Conservation (phyloP, 768 basidiomycete species). For the Phlegmacium glaucopus region DNA sequence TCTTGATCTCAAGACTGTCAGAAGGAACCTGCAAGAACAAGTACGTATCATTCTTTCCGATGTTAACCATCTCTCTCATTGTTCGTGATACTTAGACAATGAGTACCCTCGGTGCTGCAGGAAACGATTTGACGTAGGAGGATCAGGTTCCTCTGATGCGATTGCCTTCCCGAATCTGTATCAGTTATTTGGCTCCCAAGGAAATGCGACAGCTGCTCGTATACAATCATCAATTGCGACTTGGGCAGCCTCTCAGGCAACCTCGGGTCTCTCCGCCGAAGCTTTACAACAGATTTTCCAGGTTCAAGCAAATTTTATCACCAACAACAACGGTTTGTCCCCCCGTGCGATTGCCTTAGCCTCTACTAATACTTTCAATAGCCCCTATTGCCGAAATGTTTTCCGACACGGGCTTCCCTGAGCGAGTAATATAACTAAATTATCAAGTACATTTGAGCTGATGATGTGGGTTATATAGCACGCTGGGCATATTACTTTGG, state of each 20-base stretch:
- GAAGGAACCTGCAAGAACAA: slow-evolving; percentile 58
- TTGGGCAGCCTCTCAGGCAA: slow-evolving; percentile 44
- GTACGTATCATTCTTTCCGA: slow-evolving; percentile 13
- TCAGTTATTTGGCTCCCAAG: slow-evolving; percentile 38
- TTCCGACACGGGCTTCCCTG: slow-evolving; percentile 42
- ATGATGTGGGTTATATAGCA: slow-evolving; percentile 21
- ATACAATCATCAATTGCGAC: slow-evolving; percentile 34
- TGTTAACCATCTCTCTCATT: not conserved
- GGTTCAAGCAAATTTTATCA: slow-evolving; percentile 46
- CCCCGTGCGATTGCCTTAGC: not conserved
- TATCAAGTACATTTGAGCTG: not conserved
- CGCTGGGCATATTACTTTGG: slow-evolving; percentile 49
- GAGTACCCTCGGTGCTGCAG: slow-evolving; percentile 36
- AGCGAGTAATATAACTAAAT: slow-evolving; percentile 27
- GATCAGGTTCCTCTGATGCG: slow-evolving; percentile 42
- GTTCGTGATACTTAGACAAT: slow-evolving; percentile 28
- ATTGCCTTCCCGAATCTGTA: slow-evolving; percentile 52
- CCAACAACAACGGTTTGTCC: slow-evolving; percentile 40
- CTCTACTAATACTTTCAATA: slow-evolving; percentile 12
- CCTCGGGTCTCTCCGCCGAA: slow-evolving; percentile 32
- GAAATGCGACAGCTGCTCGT: slow-evolving; percentile 27
- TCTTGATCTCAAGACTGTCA: slow-evolving; percentile 48
- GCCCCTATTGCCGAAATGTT: slow-evolving; percentile 48
- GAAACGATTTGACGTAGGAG: slow-evolving; percentile 38
- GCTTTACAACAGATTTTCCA: slow-evolving; percentile 41